phyloP scores from a whole-genome alignment of 2,329 filamentous ascomycete species.

The Diaporthe citriasiana region DNA sequence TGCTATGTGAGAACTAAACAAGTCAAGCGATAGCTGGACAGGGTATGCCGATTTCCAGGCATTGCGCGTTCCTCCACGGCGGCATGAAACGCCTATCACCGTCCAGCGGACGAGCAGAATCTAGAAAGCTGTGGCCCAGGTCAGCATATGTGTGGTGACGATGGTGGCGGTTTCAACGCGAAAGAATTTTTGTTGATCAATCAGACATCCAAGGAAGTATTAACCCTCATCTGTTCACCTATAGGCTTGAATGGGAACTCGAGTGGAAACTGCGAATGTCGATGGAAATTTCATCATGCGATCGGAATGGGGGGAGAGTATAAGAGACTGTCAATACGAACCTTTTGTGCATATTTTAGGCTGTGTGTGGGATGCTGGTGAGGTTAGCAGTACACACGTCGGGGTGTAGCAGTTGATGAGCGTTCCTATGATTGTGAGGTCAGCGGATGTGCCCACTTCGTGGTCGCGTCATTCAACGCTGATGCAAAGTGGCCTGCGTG shows the following conservation, averaged over 20 bases:
- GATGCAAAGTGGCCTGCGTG: background rate
- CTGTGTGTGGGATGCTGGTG: conserved; percentile 14
- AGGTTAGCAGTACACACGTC: background rate
- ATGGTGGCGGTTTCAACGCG: conserved; percentile 1
- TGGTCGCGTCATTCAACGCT: background rate
- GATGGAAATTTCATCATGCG: conserved; percentile 80
- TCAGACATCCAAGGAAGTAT: conserved; percentile 85
- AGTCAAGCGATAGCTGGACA: background rate
- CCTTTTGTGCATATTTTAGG: conserved; percentile 44
- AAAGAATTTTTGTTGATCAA: conserved; percentile 46
- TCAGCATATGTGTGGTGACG: conserved; percentile 30
- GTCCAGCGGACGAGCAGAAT: background rate
- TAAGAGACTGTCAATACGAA: conserved; percentile 48
- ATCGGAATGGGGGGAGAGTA: conserved; percentile 40
- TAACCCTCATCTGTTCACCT: conserved; percentile 76
- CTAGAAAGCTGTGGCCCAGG: conserved; percentile 3
- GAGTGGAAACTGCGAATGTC: conserved; percentile 92
- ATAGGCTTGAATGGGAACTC: conserved; percentile 78
- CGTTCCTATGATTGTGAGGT: conserved; percentile 26
- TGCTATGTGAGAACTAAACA: background rate
- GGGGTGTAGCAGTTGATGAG: conserved; percentile 12
- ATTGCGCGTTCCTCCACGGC: too few species aligned
- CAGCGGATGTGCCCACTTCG: conserved; percentile 13
- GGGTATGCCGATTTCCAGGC: background rate
- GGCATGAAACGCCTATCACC: background rate